These are phyloP conservation scores for Xylaria sp. DNA, from an alignment of 2,329 filamentous ascomycete genomes.

Conservation along the genomic window DNA sequence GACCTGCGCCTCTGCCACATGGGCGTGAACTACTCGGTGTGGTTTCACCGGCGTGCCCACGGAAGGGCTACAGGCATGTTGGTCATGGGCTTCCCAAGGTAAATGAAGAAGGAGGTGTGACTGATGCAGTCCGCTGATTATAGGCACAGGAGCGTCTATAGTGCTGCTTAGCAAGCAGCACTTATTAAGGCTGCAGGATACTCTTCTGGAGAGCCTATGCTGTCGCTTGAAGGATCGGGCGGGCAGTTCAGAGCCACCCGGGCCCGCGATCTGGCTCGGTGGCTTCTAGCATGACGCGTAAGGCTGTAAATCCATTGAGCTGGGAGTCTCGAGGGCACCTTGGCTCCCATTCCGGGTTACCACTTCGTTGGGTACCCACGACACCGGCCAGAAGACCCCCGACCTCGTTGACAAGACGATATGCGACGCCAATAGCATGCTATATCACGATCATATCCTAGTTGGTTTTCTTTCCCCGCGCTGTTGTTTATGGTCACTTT, in stretches of 20 bases:
- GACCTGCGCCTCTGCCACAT: not conserved
- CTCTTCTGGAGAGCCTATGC: too few species aligned
- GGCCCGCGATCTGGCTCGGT: not conserved
- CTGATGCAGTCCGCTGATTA: conserved; percentile 1
- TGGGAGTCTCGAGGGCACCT: not conserved
- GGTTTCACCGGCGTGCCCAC: conserved; percentile 7
- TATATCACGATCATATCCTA: not conserved
- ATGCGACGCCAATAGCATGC: not conserved
- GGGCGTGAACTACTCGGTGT: conserved; percentile 1
- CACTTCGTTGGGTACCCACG: not conserved
- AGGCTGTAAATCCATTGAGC: not conserved
- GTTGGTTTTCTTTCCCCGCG: conserved; percentile 2
- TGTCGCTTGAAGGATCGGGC: not conserved
- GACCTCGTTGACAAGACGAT: conserved; percentile 2
- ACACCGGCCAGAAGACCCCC: not conserved
- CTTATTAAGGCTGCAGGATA: too few species aligned
- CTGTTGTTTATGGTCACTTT: not conserved
- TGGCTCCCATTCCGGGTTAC: not conserved
- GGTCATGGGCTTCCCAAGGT: conserved; percentile 3
- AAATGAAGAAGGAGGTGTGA: conserved; percentile 14
- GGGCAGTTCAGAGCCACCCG: not conserved
- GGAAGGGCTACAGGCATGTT: conserved; percentile 1
- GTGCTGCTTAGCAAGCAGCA: too few species aligned
- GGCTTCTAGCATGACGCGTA: not conserved
- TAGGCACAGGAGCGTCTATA: conserved; percentile 1